Percentiles rank a stretch among this genome's conserved stretches.
Conservation (phyloP, 495 filamentous ascomycete species). For the Lasiosphaeriaceae sp. region DNA sequence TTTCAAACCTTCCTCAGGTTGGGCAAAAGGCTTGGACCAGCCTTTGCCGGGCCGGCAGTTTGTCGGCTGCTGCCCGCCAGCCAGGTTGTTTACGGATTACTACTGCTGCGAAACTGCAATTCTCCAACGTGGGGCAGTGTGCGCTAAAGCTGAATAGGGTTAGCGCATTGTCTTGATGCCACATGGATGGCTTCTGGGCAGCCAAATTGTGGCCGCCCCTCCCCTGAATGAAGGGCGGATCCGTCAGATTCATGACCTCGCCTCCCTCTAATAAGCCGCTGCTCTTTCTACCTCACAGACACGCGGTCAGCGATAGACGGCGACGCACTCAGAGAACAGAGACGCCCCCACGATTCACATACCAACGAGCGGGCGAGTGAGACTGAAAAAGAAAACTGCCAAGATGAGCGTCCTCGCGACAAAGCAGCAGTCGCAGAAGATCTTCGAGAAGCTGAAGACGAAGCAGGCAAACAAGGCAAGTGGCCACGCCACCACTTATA, state of each 20-base stretch:
- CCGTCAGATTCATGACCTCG: not conserved
- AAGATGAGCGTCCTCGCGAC: constrained; percentile 78
- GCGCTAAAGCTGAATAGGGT: constrained; percentile 10
- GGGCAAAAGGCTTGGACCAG: not conserved
- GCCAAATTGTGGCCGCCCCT: constrained; percentile 27
- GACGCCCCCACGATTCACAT: not conserved
- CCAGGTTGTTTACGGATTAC: too few species aligned
- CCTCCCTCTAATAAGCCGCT: not conserved
- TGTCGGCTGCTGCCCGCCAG: constrained; percentile 11
- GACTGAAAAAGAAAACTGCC: constrained; percentile 14
- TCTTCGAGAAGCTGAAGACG: constrained; percentile 94
- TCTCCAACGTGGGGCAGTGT: constrained; percentile 8
- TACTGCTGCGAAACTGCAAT: not conserved
- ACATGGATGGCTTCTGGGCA: constrained; percentile 23
- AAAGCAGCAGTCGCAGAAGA: constrained; percentile 91
- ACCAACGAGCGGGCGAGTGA: not conserved
- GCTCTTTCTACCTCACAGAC: not conserved
- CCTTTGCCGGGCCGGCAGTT: constrained; percentile 23
- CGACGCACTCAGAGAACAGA: not conserved
- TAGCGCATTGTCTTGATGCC: constrained; percentile 27
- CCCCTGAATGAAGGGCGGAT: constrained; percentile 18
- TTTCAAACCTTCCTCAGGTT: not conserved
- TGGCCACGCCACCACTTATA: not conserved
- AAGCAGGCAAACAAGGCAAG: constrained; percentile 91
- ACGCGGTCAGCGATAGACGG: not conserved